A percentile compares a stretch with the other conserved stretches of the same genome.
Conservation (phyloP, 176 grass and related monocot species). For the Ampelocalamus luodianensis region DNA sequence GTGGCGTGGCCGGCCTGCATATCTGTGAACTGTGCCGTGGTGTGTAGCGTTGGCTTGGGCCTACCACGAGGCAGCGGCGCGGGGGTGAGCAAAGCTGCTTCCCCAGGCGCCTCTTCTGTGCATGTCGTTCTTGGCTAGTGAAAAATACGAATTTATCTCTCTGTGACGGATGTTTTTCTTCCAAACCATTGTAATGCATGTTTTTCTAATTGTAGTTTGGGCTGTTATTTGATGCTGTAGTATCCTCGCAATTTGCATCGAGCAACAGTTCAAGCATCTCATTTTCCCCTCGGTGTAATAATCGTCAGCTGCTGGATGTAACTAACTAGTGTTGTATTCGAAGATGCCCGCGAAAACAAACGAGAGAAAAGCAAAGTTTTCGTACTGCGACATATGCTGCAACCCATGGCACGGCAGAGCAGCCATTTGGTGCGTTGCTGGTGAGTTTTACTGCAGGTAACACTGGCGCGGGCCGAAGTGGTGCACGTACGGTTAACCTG, state of each 20-base stretch:
- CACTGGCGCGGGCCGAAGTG: background rate
- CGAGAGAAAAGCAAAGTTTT: background rate
- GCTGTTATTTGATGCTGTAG: background rate
- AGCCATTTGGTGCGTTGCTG: conserved; percentile 14
- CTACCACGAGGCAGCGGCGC: conserved; percentile 35
- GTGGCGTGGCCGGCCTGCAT: background rate
- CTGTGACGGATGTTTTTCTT: no score
- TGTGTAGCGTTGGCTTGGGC: conserved; percentile 9
- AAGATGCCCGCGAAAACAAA: background rate
- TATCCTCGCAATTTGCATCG: background rate
- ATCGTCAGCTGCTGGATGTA: background rate
- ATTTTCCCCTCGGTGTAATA: background rate
- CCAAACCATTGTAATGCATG: background rate
- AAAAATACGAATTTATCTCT: background rate
- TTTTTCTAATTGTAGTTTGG: background rate
- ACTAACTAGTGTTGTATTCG: background rate
- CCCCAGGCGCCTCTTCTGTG: conserved; percentile 17
- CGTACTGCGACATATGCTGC: background rate
- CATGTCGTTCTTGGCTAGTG: conserved; percentile 1
- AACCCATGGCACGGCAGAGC: background rate
- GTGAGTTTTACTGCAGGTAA: background rate
- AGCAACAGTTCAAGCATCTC: background rate
- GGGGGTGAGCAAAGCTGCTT: conserved; percentile 35
- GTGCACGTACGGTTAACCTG: background rate
- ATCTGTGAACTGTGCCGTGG: conserved; percentile 28